Conservation (phyloP, 1,284 basidiomycete genomes). For the Irpex rosettiformis region DNA sequence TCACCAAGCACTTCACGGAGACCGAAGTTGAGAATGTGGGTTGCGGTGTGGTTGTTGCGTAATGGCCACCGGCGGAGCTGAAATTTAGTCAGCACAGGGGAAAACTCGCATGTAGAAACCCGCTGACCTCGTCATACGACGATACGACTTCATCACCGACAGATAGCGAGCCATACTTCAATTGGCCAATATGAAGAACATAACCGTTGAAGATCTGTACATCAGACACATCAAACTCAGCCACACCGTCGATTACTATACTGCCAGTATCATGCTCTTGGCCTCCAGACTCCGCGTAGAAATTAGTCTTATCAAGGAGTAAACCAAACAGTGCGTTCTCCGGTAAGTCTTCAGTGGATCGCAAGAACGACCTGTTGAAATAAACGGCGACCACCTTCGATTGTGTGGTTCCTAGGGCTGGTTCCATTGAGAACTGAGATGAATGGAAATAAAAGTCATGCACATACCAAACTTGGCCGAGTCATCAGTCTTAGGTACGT, state of each 20-base stretch:
- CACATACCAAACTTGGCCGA: conserved; percentile 83
- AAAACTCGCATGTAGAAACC: background rate
- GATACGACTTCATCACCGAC: conserved; percentile 70
- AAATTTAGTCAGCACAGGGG: conserved; percentile 10
- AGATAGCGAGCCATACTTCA: conserved; percentile 74
- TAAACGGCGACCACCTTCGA: conserved; percentile 87
- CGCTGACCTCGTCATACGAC: conserved; percentile 70
- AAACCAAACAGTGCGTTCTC: conserved; percentile 76
- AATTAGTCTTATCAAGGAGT: conserved; percentile 91
- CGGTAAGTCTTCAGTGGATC: conserved; percentile 65
- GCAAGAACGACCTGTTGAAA: conserved; percentile 74
- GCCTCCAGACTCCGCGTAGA: conserved; percentile 97
- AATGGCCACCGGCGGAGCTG: conserved; percentile 92
- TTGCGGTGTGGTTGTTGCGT: conserved; percentile 97
- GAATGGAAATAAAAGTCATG: background rate
- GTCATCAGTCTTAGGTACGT: conserved; percentile 94
- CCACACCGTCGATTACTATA: conserved; percentile 88
- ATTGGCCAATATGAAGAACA: conserved; percentile 84
- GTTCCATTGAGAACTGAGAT: background rate
- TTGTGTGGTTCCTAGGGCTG: conserved; percentile 61
- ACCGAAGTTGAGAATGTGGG: conserved; percentile 95
- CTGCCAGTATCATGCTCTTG: conserved; percentile 97
- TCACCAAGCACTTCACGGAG: conserved; percentile 94
- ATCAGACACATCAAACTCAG: conserved; percentile 92
- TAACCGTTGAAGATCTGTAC: conserved; percentile 88